These are phyloP conservation scores for Coemansia sp. DNA, from an alignment of 192 early-diverging fungal genomes.

Conservation along the genomic window DNA sequence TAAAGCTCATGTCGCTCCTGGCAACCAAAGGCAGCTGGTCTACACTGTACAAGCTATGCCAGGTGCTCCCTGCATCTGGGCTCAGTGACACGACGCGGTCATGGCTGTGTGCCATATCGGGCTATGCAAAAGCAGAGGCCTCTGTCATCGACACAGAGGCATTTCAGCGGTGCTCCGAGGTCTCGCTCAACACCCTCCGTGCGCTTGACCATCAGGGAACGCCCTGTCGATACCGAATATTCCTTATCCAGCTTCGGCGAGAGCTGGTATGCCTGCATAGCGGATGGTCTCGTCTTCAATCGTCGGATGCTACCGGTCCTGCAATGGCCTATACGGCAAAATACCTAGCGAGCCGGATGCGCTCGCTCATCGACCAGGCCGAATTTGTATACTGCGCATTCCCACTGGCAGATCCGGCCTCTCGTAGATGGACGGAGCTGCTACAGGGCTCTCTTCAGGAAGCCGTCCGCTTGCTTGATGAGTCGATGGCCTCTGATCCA, in stretches of 20 bases:
- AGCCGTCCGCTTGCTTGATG: not conserved
- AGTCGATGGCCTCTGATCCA: not conserved
- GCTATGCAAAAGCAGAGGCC: slow-evolving; percentile 22
- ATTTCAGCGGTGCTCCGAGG: slow-evolving; percentile 5
- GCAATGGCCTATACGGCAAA: slow-evolving; percentile 1
- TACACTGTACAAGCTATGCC: slow-evolving; percentile 10
- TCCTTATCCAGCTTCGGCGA: slow-evolving; percentile 26
- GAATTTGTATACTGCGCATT: not conserved
- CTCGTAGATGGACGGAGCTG: not conserved
- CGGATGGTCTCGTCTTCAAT: slow-evolving; percentile 4
- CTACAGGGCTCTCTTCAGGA: not conserved
- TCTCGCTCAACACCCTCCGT: slow-evolving; percentile 11
- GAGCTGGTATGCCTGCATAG: slow-evolving; percentile 11
- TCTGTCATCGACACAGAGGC: not conserved
- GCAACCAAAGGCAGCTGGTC: slow-evolving; percentile 16
- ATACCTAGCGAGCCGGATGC: slow-evolving; percentile 11
- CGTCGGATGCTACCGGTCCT: not conserved
- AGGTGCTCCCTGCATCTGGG: slow-evolving; percentile 4
- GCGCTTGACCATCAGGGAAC: slow-evolving; percentile 12
- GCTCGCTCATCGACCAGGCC: slow-evolving; percentile 3
- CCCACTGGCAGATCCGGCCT: not conserved
- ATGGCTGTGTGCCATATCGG: slow-evolving; percentile 14
- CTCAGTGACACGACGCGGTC: slow-evolving; percentile 10
- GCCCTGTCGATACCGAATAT: slow-evolving; percentile 14
- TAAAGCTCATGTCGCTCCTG: slow-evolving; percentile 17